These are phyloP conservation scores for Coix lacrymajobi DNA, from an alignment of 176 grass and related monocot species.

Conservation along the genomic window DNA sequence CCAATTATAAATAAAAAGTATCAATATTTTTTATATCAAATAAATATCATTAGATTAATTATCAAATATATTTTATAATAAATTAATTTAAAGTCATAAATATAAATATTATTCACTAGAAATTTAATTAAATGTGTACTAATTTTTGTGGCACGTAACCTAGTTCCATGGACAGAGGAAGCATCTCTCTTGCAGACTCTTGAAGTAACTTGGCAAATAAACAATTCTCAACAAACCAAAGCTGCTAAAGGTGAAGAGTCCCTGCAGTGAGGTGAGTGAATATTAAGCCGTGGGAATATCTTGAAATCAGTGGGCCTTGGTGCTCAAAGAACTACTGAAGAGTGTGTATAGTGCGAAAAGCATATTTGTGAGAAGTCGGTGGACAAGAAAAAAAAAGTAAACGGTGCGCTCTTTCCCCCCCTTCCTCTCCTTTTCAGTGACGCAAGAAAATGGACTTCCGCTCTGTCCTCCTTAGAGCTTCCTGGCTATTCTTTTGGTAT, in stretches of 20 bases:
- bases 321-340: not conserved
- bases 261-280: not conserved
- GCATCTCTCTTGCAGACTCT: slow-evolving; percentile 6
- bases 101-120: no score
- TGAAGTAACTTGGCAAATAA: slow-evolving; percentile 5
- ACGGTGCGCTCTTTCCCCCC: not conserved
- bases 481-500: not conserved
- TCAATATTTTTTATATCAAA: no score
- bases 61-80: no score
- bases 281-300: not conserved
- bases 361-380: slow-evolving; percentile 2
- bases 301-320: not conserved
- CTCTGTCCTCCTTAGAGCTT: not conserved
- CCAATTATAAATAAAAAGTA: no score
- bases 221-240: not conserved
- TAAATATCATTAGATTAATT: no score
- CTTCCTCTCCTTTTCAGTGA: not conserved
- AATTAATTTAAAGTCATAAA: no score
- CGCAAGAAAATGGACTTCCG: not conserved
- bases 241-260: not conserved
- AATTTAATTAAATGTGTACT: no score
- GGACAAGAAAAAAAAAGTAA: slow-evolving; percentile 10
- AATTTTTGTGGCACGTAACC: no score
- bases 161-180: no score
- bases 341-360: not conserved